A percentile compares a stretch with the other conserved stretches of the same genome.
Evolutionary conservation across 257 asterid genomes (phyloP).

Genomic region (Solanum bukasovii): DNA sequence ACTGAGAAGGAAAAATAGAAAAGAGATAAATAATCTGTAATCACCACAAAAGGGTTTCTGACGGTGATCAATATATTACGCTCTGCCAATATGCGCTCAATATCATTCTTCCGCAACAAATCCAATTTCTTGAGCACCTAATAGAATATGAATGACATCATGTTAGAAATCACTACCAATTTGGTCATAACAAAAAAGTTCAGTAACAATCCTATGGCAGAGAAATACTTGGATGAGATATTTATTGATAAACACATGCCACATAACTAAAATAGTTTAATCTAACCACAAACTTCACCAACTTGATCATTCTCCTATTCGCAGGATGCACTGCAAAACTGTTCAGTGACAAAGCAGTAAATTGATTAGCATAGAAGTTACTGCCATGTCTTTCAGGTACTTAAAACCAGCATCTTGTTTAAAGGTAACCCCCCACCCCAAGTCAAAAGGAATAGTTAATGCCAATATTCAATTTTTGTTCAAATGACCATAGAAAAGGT

Average conservation of each 20-base stretch:
- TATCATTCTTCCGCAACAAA: slow-evolving; percentile 87
- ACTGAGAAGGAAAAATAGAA: slow-evolving; percentile 6
- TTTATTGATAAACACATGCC: not conserved
- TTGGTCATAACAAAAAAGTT: not conserved
- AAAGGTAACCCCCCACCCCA: not conserved
- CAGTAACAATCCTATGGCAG: not conserved
- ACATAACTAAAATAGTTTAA: not conserved
- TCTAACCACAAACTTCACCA: not conserved
- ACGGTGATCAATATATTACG: slow-evolving; percentile 91
- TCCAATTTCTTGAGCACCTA: slow-evolving; percentile 93
- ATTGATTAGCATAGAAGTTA: not conserved
- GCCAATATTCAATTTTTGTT: not conserved
- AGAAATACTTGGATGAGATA: not conserved
- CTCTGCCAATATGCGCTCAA: slow-evolving; percentile 92
- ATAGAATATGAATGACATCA: slow-evolving; percentile 21
- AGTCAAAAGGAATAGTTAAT: not conserved
- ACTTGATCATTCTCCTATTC: not conserved
- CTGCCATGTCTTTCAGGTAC: not conserved
- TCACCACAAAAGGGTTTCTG: slow-evolving; percentile 96
- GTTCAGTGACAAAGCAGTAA: not conserved
- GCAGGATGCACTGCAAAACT: not conserved
- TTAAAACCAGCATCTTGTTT: not conserved
- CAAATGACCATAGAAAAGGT: not conserved
- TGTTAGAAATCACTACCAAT: slow-evolving; percentile 6
- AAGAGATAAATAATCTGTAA: not conserved